Conservation (phyloP, 2,329 filamentous ascomycete species). For the Emmonsiellopsis sp. region DNA sequence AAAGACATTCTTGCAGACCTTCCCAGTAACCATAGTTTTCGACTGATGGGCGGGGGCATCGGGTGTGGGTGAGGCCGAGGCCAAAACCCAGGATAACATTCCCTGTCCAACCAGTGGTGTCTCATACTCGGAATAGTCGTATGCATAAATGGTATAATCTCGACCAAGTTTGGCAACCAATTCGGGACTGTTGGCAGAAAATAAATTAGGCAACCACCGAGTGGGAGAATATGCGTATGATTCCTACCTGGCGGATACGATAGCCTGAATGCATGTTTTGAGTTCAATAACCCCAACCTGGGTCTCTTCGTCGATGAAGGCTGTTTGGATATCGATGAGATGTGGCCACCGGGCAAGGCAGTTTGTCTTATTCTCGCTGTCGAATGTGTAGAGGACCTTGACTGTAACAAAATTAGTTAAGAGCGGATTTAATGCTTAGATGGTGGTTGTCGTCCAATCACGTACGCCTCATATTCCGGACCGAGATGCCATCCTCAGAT, state of each 20-base stretch:
- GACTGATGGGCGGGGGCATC: slow-evolving; percentile 50
- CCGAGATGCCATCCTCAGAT: slow-evolving; percentile 44
- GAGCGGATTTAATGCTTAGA: neutral
- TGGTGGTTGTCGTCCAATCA: slow-evolving; percentile 10
- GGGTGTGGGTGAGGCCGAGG: slow-evolving; percentile 47
- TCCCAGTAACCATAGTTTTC: slow-evolving; percentile 67
- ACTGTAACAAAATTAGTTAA: slow-evolving; percentile 44
- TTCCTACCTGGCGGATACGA: slow-evolving; percentile 52
- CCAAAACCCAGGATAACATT: slow-evolving; percentile 77
- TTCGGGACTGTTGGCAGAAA: slow-evolving; percentile 58
- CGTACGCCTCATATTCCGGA: slow-evolving; percentile 60
- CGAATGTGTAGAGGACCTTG: slow-evolving; percentile 95
- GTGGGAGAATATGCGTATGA: slow-evolving; percentile 3
- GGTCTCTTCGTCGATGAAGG: slow-evolving; percentile 67
- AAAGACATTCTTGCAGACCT: slow-evolving; percentile 76
- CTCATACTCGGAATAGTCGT: slow-evolving; percentile 92
- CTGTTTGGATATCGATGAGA: slow-evolving; percentile 67
- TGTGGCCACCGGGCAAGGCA: slow-evolving; percentile 82
- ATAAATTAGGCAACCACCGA: slow-evolving; percentile 4
- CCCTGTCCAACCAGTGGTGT: slow-evolving; percentile 90
- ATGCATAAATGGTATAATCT: slow-evolving; percentile 95
- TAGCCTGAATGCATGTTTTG: slow-evolving; percentile 74
- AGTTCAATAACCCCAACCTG: slow-evolving; percentile 84
- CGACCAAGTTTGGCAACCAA: slow-evolving; percentile 60
- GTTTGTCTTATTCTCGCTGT: slow-evolving; percentile 76